Percentiles rank a stretch among this genome's conserved stretches.
These are phyloP conservation scores for Firmiana major DNA, from an alignment of 345 rosid species.

Conservation along the genomic window DNA sequence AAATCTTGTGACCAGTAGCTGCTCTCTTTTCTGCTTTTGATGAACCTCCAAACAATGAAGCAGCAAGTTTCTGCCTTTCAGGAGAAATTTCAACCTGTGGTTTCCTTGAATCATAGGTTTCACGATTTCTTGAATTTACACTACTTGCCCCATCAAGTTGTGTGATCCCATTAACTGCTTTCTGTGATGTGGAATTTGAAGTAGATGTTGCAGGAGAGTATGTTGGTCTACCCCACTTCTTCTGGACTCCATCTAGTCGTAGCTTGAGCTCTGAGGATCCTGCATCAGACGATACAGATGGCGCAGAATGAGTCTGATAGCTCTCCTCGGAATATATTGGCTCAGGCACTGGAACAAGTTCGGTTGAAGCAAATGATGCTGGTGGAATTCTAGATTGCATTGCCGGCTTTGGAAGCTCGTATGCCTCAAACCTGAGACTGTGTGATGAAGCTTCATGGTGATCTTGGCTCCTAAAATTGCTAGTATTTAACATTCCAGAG, in stretches of 20 bases:
- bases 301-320: slow-evolving; percentile 36
- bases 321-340: slow-evolving; percentile 51
- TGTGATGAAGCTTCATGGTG: slow-evolving; percentile 61
- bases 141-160: slow-evolving; percentile 39
- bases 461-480: slow-evolving; percentile 54
- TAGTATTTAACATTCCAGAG: slow-evolving; percentile 18
- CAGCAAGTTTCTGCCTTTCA: slow-evolving; percentile 98
- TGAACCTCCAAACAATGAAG: slow-evolving; percentile 85
- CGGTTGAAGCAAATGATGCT: slow-evolving; percentile 43
- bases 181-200: slow-evolving; percentile 41
- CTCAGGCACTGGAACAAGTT: slow-evolving; percentile 74
- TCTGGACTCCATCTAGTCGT: slow-evolving; percentile 91
- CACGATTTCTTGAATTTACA: slow-evolving; percentile 43
- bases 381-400: slow-evolving; percentile 42
- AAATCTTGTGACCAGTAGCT: slow-evolving; percentile 46
- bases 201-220: slow-evolving; percentile 51
- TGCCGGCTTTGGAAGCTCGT: slow-evolving; percentile 75
- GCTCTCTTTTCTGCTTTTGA: slow-evolving; percentile 59
- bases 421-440: slow-evolving; percentile 90
- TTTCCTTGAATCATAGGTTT: slow-evolving; percentile 56
- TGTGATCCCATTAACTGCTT: slow-evolving; percentile 43
- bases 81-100: slow-evolving; percentile 58
- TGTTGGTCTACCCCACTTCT: slow-evolving; percentile 85
- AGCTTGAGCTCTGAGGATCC: slow-evolving; percentile 67
- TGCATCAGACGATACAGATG: slow-evolving; percentile 50